Percentiles rank a stretch among this genome's conserved stretches.
These are phyloP conservation scores for Pelargonium citronellum DNA, from an alignment of 441 rosid species.

Conservation along the genomic window DNA sequence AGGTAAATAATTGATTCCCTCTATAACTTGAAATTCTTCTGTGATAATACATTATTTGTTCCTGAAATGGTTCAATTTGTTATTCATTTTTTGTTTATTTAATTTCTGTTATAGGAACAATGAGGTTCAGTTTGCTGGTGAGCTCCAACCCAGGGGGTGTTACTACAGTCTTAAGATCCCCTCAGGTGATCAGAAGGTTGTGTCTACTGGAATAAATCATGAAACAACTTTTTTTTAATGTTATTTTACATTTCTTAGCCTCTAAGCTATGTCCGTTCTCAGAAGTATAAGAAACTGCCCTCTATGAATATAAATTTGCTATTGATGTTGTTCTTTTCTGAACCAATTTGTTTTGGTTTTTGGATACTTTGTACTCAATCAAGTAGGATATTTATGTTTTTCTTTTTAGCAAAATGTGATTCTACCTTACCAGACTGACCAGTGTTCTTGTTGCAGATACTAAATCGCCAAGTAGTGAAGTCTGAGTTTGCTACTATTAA, in stretches of 20 bases:
- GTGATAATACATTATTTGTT: background rate
- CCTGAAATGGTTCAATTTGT: background rate
- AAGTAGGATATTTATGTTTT: background rate
- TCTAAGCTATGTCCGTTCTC: background rate
- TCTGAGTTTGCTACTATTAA: slow-evolving; percentile 84
- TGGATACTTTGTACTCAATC: background rate
- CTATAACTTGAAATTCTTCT: slow-evolving; percentile 1
- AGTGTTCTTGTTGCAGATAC: slow-evolving; percentile 40
- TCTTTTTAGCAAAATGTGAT: background rate
- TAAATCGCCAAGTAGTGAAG: slow-evolving; percentile 76
- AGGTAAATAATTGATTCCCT: slow-evolving; percentile 38
- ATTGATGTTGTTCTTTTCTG: background rate
- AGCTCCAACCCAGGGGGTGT: slow-evolving; percentile 74
- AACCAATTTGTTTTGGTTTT: background rate
- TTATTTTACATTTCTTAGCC: background rate
- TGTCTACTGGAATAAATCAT: slow-evolving; percentile 2
- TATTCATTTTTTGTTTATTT: background rate
- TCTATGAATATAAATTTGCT: slow-evolving; percentile 1
- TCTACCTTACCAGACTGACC: background rate
- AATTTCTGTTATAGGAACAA: slow-evolving; percentile 50
- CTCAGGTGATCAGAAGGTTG: slow-evolving; percentile 62
- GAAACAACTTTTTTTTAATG: background rate
- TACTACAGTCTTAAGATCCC: slow-evolving; percentile 48
- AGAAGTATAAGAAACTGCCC: background rate
- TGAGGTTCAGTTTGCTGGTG: slow-evolving; percentile 96